Conservation (phyloP, 768 basidiomycete genomes). For the Hirschioporus abietinus region DNA sequence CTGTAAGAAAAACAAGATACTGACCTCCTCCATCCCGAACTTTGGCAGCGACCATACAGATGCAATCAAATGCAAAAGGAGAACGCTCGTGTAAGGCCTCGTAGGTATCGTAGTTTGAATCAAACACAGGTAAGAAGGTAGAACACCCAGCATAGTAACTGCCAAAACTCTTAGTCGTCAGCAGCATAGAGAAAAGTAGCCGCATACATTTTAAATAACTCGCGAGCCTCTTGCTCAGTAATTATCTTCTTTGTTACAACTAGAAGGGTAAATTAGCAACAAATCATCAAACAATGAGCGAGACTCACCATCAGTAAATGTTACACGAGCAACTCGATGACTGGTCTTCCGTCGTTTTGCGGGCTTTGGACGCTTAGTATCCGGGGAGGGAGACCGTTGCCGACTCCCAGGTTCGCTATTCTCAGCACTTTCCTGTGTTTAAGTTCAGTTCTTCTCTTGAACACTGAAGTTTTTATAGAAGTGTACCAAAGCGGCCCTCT, state of each 20-base stretch:
- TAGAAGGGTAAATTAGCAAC: constrained; percentile 20
- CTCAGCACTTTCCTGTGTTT: constrained; percentile 65
- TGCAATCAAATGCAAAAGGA: constrained; percentile 88
- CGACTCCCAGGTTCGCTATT: constrained; percentile 73
- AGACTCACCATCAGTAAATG: constrained; percentile 70
- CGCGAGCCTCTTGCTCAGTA: constrained; percentile 75
- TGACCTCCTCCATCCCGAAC: constrained; percentile 87
- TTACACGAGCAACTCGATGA: constrained; percentile 53
- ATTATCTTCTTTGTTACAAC: constrained; percentile 85
- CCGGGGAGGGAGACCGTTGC: constrained; percentile 66
- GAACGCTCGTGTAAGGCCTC: constrained; percentile 83
- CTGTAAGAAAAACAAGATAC: constrained; percentile 20
- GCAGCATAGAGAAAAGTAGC: constrained; percentile 5
- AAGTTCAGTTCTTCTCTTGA: constrained; percentile 14
- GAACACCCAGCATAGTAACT: constrained; percentile 95
- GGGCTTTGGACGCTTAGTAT: constrained; percentile 57
- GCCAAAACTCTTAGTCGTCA: constrained; percentile 5
- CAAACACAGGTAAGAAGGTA: constrained; percentile 86
- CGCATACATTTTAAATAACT: constrained; percentile 75
- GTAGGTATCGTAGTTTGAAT: constrained; percentile 76
- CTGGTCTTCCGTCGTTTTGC: constrained; percentile 67
- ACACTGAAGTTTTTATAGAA: constrained; percentile 9
- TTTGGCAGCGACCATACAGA: constrained; percentile 90
- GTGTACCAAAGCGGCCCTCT: constrained; percentile 70
- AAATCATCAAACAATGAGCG: constrained; percentile 9